phyloP scores from a whole-genome alignment of 2,329 filamentous ascomycete genomes.

The Aspergillus terreus region DNA sequence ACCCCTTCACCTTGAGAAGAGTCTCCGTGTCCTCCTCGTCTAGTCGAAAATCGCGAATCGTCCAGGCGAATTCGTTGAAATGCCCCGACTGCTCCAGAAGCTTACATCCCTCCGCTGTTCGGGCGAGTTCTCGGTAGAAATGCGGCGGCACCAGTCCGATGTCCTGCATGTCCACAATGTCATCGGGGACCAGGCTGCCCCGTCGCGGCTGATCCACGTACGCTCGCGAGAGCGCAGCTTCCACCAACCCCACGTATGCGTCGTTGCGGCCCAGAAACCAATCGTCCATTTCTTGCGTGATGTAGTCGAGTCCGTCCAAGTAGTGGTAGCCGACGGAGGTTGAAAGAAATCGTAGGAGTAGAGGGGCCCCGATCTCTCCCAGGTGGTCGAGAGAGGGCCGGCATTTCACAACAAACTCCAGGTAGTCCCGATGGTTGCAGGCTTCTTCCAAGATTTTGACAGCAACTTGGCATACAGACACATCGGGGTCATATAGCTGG shows the following conservation, averaged over 20 bases:
- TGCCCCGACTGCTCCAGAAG: slow-evolving; percentile 89
- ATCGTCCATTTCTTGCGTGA: slow-evolving; percentile 99
- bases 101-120: slow-evolving; percentile 87
- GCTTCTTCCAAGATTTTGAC: slow-evolving; percentile 97
- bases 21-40: slow-evolving; percentile 80
- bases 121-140: slow-evolving; percentile 92
- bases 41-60: slow-evolving; percentile 82
- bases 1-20: slow-evolving; percentile 92
- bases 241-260: slow-evolving; percentile 88
- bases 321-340: slow-evolving; percentile 98
- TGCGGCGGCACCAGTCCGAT: slow-evolving; percentile 77
- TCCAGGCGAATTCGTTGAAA: slow-evolving; percentile 87
- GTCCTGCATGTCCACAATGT: slow-evolving; percentile 58
- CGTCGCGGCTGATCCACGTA: slow-evolving; percentile 57
- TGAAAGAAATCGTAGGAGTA: slow-evolving; percentile 87
- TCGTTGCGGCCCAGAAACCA: slow-evolving; percentile 98
- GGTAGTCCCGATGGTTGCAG: slow-evolving; percentile 83
- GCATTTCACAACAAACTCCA: slow-evolving; percentile 97
- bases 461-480: slow-evolving; percentile 92
- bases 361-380: slow-evolving; percentile 90
- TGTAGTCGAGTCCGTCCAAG: slow-evolving; percentile 93
- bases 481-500: slow-evolving; percentile 93
- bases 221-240: slow-evolving; percentile 87
- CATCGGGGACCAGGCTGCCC: slow-evolving; percentile 50
- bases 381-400: slow-evolving; percentile 90